Base-by-base conservation (phyloP, 345 rosid species). In the Eucalyptus sp. region DNA sequence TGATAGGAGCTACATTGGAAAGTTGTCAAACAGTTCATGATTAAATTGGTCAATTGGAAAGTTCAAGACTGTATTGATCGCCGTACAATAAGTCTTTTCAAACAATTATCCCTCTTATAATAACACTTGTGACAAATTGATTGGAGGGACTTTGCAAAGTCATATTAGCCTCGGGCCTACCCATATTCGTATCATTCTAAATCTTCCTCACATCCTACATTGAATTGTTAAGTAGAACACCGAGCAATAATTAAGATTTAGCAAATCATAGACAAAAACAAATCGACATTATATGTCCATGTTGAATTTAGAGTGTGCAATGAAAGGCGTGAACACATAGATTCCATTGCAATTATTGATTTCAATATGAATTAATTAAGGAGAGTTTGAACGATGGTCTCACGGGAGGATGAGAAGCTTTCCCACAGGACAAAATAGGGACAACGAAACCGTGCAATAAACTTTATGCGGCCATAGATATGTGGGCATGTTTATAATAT, bases 51-150 rank as follows among this genome's bases (percentile, higher is more conserved):
- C 1, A 76, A 18, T 37, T 76, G 8, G 0, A 71, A 76, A 76
- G 27, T 76, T 18, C 14, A 76, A 5, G 3, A 71, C 0, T 76
- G 0, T 18, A 10, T 76, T 37, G 5, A 0, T 0, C 0, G 4
- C 7, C 2, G 0, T 6, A 37, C 10, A 2, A 37, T 0, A 33
- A 10, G 2, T 76, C 29, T 37, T 2, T 71, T 37, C 12, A 0
- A 8, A 18, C 8, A 18, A 33, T 37, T 3, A 18, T 68, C 46
- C 8, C 46, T 71, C 46, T 18, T 37, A 71, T 37, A 33, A 37
- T 71, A 71, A 71, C 27, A 71, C 46, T 71, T 71, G 5, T 71
- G 27, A 37, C 46, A 5, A 4, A 18, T 76, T 41, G 27, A 76
- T 2, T 76, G 83, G 48, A 76, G 48, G 83, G 48, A 27, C 83